Conservation (phyloP, 108 stramenopile species). For the Schizochytrium sp. region DNA sequence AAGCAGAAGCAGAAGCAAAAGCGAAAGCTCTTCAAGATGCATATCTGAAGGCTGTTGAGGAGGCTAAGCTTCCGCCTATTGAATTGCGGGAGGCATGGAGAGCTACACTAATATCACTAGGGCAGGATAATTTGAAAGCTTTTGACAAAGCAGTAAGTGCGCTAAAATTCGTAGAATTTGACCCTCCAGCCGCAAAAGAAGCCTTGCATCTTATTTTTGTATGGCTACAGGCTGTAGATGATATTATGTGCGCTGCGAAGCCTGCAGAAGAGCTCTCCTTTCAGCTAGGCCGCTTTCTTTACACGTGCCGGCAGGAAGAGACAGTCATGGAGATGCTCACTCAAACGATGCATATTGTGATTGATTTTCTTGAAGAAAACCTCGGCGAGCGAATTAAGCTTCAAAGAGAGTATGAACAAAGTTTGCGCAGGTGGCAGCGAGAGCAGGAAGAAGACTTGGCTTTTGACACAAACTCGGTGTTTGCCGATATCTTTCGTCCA, state of each 20-base stretch:
- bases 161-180: neutral
- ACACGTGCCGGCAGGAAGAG: neutral
- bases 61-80: slow-evolving; percentile 27
- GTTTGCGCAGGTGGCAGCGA: slow-evolving; percentile 8
- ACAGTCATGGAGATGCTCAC: neutral
- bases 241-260: neutral
- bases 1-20: slow-evolving; percentile 39
- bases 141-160: neutral
- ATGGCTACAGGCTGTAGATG: neutral
- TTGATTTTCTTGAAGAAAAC: neutral
- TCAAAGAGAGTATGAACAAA: neutral
- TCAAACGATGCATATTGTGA: neutral
- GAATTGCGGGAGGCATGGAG: slow-evolving; percentile 45
- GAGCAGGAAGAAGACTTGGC: neutral
- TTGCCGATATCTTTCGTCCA: slow-evolving; percentile 4
- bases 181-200: neutral
- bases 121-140: neutral
- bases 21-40: neutral
- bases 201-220: neutral
- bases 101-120: neutral
- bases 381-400: neutral
- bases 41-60: neutral
- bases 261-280: neutral
- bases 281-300: neutral
- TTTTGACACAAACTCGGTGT: neutral